These are phyloP conservation scores for Fusarium chuoi DNA, from an alignment of 2,329 filamentous ascomycete genomes.

Conservation along the genomic window DNA sequence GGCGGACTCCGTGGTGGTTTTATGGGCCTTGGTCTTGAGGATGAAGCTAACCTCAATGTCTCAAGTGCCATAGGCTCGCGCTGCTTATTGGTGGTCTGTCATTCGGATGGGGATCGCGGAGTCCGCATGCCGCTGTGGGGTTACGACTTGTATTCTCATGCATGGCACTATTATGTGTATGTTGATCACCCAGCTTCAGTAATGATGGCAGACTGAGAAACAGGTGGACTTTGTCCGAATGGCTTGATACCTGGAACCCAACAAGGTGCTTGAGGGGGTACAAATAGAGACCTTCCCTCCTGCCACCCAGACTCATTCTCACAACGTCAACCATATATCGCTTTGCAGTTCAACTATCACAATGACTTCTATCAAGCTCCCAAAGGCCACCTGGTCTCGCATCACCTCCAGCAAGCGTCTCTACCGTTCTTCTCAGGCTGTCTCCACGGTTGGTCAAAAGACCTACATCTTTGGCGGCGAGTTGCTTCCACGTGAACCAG, in stretches of 20 bases:
- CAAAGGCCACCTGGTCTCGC: neutral
- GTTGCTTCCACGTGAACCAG: neutral
- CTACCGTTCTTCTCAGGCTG: neutral
- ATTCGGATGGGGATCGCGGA: neutral
- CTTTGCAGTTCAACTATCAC: too few species aligned
- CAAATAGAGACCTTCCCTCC: neutral
- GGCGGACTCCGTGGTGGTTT: neutral
- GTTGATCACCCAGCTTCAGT: too few species aligned
- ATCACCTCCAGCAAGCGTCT: neutral
- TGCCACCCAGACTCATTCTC: too few species aligned
- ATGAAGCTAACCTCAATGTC: neutral
- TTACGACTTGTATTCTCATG: neutral
- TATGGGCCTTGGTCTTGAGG: neutral
- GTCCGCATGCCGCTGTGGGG: neutral
- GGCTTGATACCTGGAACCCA: rapidly evolving
- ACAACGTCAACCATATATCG: too few species aligned
- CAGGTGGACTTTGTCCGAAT: rapidly evolving
- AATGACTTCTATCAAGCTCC: neutral
- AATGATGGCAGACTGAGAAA: rapidly evolving
- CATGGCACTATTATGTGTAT: neutral
- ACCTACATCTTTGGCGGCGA: constrained; percentile 4
- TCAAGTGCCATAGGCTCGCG: rapidly evolving
- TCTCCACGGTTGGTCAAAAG: neutral
- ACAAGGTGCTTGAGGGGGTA: neutral
- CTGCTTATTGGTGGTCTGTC: rapidly evolving